Percentiles rank a stretch among this genome's conserved stretches.
Evolutionary conservation across 495 filamentous ascomycete genomes (phyloP).

Genomic region (Penicillium turbatum): DNA sequence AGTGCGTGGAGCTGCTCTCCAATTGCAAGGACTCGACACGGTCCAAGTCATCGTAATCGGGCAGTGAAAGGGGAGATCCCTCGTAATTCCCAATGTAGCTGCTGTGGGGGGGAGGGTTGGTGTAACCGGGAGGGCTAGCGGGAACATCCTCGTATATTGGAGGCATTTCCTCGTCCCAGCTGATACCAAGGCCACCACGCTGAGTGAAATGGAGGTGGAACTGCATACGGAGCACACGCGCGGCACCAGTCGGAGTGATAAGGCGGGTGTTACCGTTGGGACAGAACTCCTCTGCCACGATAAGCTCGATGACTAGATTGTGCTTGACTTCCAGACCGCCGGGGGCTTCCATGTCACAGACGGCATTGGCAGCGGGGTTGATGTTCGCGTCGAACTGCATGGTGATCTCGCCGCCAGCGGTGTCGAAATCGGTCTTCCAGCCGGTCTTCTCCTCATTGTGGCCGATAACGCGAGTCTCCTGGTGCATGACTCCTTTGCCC

Average conservation of each 20-base stretch:
- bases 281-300: constrained; percentile 88
- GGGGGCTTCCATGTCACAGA: constrained; percentile 77
- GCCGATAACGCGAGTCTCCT: constrained; percentile 71
- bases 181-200: constrained; percentile 81
- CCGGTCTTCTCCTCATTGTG: constrained; percentile 71
- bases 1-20: constrained; percentile 31
- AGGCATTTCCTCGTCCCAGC: constrained; percentile 95
- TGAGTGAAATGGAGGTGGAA: constrained; percentile 80
- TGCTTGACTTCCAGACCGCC: constrained; percentile 77
- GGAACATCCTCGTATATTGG: constrained; percentile 95
- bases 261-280: constrained; percentile 63
- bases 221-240: constrained; percentile 89
- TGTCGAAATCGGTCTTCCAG: constrained; percentile 94
- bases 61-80: constrained; percentile 35
- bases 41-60: constrained; percentile 43
- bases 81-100: constrained; percentile 44
- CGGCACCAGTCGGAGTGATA: constrained; percentile 82
- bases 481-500: constrained; percentile 72
- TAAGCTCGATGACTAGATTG: constrained; percentile 84
- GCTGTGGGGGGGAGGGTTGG: constrained; percentile 34
- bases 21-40: constrained; percentile 41
- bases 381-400: constrained; percentile 76
- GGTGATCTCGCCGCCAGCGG: constrained; percentile 67
- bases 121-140: constrained; percentile 76
- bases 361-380: constrained; percentile 54